phyloP scores from a whole-genome alignment of 176 grass and related monocot species.

The Typha latifolia region DNA sequence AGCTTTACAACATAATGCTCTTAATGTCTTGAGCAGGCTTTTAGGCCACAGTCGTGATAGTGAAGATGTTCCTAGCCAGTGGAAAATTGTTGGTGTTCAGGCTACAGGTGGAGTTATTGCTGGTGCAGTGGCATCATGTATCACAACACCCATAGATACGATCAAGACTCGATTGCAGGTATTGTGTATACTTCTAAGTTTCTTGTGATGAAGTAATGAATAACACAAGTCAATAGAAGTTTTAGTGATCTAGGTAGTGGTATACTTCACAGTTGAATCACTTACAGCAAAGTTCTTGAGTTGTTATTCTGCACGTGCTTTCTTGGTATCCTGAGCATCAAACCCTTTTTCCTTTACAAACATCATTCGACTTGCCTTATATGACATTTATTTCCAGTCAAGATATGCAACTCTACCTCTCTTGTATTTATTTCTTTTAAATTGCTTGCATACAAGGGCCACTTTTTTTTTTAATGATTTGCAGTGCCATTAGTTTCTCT shows the following conservation, averaged over 20 bases:
- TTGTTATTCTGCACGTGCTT: too few species aligned
- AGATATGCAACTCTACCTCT: too few species aligned
- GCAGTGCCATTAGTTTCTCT: background rate
- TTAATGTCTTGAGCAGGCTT: constrained; percentile 38
- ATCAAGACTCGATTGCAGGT: constrained; percentile 96
- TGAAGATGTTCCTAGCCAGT: constrained; percentile 44
- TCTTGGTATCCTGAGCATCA: too few species aligned
- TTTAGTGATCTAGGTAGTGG: background rate
- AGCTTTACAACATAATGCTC: background rate
- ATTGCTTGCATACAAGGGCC: too few species aligned
- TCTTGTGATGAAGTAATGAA: too few species aligned
- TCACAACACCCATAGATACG: constrained; percentile 91
- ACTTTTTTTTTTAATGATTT: too few species aligned
- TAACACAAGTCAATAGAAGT: background rate
- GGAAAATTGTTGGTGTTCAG: constrained; percentile 87
- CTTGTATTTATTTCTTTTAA: too few species aligned
- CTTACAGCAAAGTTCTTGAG: too few species aligned
- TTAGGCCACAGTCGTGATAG: constrained; percentile 46
- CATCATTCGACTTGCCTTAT: too few species aligned
- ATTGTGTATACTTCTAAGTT: too few species aligned
- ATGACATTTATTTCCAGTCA: too few species aligned
- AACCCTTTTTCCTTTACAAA: too few species aligned
- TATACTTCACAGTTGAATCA: background rate
- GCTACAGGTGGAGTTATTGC: constrained; percentile 77
- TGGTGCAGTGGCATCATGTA: constrained; percentile 79